Conservation (phyloP, 345 rosid species). For the Pugionium dolabratum region DNA sequence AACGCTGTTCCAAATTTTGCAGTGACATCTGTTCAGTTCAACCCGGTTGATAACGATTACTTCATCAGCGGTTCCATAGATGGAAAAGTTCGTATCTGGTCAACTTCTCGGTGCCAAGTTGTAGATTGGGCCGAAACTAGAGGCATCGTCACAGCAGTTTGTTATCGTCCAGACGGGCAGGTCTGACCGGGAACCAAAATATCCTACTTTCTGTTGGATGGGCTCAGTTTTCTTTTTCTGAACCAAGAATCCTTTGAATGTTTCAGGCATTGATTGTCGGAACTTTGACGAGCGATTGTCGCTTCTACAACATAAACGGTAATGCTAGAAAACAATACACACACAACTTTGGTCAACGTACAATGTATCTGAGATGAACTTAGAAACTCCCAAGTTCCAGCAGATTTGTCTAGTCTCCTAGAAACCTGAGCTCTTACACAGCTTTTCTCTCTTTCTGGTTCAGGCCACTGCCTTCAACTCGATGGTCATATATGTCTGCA, state of each 20-base stretch:
- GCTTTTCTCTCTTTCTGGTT: too few relatives aligned
- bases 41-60: conserved; percentile 69
- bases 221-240: neutral
- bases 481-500: conserved; percentile 65
- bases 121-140: conserved; percentile 76
- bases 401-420: too few relatives aligned
- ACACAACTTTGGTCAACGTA: neutral
- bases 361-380: too few relatives aligned
- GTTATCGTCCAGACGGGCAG: conserved; percentile 85
- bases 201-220: neutral
- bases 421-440: neutral
- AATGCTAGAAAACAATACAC: neutral
- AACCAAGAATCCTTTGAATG: neutral
- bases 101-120: conserved; percentile 59
- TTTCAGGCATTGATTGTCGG: conserved; percentile 56
- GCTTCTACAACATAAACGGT: conserved; percentile 61
- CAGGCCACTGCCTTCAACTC: conserved; percentile 74
- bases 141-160: conserved; percentile 77
- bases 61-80: conserved; percentile 89
- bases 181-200: conserved; percentile 40
- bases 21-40: conserved; percentile 85
- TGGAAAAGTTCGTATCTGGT: conserved; percentile 88
- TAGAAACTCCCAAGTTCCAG: too few relatives aligned
- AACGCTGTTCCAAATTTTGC: conserved; percentile 25
- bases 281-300: conserved; percentile 57